phyloP scores from a whole-genome alignment of 1,284 basidiomycete genomes.

The Cryptococcus sp. region DNA sequence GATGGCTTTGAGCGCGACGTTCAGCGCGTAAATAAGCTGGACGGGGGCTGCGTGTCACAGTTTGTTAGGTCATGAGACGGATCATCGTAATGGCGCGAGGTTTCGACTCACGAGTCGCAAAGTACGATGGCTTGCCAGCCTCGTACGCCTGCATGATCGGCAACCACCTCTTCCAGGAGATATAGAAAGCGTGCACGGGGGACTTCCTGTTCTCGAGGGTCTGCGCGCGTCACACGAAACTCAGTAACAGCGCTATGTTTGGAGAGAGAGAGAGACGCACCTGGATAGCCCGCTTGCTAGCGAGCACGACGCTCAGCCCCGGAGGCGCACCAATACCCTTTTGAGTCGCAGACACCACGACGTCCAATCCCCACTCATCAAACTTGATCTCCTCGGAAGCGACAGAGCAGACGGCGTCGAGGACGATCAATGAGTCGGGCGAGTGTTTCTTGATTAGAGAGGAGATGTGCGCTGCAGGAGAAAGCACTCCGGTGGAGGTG shows the following conservation, averaged over 20 bases:
- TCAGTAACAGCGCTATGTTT: no score
- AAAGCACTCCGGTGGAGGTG: slow-evolving; percentile 89
- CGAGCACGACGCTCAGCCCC: slow-evolving; percentile 83
- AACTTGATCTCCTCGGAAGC: slow-evolving; percentile 94
- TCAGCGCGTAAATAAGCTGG: slow-evolving; percentile 90
- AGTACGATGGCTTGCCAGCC: slow-evolving; percentile 65
- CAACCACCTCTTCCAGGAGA: slow-evolving; percentile 90
- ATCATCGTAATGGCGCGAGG: background rate
- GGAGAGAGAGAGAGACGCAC: slow-evolving; percentile 41
- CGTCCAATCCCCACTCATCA: slow-evolving; percentile 91
- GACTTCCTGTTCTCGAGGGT: slow-evolving; percentile 70
- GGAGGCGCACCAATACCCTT: slow-evolving; percentile 97
- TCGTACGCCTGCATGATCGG: slow-evolving; percentile 89
- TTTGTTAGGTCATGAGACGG: background rate
- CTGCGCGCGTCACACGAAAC: slow-evolving; percentile 43
- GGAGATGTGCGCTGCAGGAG: slow-evolving; percentile 77
- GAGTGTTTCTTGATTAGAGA: slow-evolving; percentile 74
- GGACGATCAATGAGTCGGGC: slow-evolving; percentile 82
- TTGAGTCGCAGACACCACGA: slow-evolving; percentile 86
- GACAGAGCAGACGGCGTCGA: slow-evolving; percentile 94
- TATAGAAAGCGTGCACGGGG: slow-evolving; percentile 80
- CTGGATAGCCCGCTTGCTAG: slow-evolving; percentile 76
- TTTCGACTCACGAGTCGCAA: slow-evolving; percentile 70
- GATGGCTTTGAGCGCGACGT: slow-evolving; percentile 76
- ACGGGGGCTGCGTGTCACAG: slow-evolving; percentile 61